phyloP scores from a whole-genome alignment of 176 grass and related monocot genomes.

The Bonia amplexicaulis region DNA sequence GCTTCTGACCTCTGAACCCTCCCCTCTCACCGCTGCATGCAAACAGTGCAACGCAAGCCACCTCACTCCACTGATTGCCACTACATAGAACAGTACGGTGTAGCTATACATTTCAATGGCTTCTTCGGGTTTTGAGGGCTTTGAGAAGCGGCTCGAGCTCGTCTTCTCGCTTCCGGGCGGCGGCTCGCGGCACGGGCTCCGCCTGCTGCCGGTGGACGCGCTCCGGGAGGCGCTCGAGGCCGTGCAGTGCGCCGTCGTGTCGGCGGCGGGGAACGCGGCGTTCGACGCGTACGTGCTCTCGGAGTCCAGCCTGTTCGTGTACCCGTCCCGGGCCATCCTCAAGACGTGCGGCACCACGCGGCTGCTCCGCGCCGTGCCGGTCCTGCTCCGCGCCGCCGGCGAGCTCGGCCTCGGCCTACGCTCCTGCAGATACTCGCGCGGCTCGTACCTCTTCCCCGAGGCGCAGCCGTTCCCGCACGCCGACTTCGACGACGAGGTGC shows the following conservation, averaged over 20 bases:
- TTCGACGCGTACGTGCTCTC: slow-evolving; percentile 45
- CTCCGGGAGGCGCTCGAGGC: slow-evolving; percentile 19
- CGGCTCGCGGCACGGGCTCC: slow-evolving; percentile 13
- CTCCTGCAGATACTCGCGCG: slow-evolving; percentile 34
- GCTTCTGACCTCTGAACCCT: not conserved
- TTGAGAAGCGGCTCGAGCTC: slow-evolving; percentile 51
- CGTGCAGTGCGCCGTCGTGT: slow-evolving; percentile 47
- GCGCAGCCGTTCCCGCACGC: slow-evolving; percentile 40
- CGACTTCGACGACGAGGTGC: slow-evolving; percentile 39
- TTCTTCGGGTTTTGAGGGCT: slow-evolving; percentile 37
- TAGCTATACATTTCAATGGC: slow-evolving; percentile 8
- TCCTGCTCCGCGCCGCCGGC: slow-evolving; percentile 13
- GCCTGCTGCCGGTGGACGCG: not conserved
- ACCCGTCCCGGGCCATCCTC: slow-evolving; percentile 23
- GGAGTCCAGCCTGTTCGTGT: slow-evolving; percentile 51
- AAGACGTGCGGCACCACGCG: slow-evolving; percentile 49
- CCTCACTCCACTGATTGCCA: not conserved
- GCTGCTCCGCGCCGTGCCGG: slow-evolving; percentile 24
- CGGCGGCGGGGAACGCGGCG: slow-evolving; percentile 23
- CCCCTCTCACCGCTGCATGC: not conserved
- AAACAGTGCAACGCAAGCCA: not conserved
- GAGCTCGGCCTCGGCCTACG: slow-evolving; percentile 26
- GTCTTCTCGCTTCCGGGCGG: not conserved
- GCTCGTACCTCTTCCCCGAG: slow-evolving; percentile 38
- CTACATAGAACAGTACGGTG: no score